Evolutionary conservation across 1,139 yeast genomes (phyloP), one percentile per base, ranked within the genome.

Genomic region (Yarrowia galli): DNA sequence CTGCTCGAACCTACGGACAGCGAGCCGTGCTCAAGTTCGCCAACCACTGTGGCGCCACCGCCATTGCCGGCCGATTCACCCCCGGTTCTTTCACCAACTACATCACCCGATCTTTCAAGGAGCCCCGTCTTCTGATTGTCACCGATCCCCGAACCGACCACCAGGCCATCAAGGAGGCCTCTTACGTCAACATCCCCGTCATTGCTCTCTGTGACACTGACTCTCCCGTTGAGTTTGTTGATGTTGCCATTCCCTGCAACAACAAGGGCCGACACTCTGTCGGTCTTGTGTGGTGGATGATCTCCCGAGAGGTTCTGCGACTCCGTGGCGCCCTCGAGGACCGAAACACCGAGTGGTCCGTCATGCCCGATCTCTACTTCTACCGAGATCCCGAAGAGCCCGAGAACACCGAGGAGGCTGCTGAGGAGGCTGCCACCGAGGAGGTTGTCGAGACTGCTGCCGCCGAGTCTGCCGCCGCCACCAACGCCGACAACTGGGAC

Each of bases 41-140:
- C 82, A 92, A 97, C 79, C 99, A 96, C 95, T 93, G 99, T 79
- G 98, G 99, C 85, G 97, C 99, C 77, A 93, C 98, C 78, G 96
- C 99, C 83, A 93, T 96, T 85, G 99, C 99, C 79, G 99, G 99
- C 85, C 93, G 99, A 87, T 96, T 96, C 92, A 96, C 99, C 79
- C 99, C 99, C 85, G 99, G 99, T 91, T 89, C 91, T 88, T 96
- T 96, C 93, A 96, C 99, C 83, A 96, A 96, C 88, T 96, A 96
- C 88, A 95, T 93, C 88, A 96, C 99, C 85, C 96, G 98, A 86
- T 92, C 98, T 78, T 96, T 95, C 97, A 95, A 93, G 88, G 99
- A 96, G 87, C 99, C 99, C 89, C 92, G 99, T 88, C 89, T 96
- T 83, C 92, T 95, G 83, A 87, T 95, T 80, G 99, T 95, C 80